phyloP scores from a whole-genome alignment of 176 grass and related monocot genomes.

The Cenchrus fungigraminus region DNA sequence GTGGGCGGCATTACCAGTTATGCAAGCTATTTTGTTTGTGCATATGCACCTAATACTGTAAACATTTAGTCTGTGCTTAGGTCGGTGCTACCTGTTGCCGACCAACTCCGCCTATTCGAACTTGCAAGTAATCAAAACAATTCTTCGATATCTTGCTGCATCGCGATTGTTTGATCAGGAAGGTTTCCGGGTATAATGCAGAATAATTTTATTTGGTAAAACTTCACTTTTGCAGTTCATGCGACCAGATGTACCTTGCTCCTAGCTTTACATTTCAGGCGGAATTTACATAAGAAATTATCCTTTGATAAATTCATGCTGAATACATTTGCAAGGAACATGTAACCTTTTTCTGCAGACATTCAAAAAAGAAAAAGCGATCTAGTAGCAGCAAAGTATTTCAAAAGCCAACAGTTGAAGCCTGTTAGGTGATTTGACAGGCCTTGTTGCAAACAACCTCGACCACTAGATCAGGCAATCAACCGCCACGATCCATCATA shows the following conservation, averaged over 20 bases:
- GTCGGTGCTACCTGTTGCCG: slow-evolving; percentile 12
- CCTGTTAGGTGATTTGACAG: background rate
- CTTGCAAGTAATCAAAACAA: slow-evolving; percentile 1
- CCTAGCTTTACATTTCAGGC: background rate
- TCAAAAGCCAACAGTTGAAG: background rate
- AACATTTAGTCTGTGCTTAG: background rate
- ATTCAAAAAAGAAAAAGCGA: no score
- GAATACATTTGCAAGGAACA: background rate
- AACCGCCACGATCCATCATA: slow-evolving; percentile 7
- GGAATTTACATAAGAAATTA: background rate
- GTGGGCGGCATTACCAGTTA: background rate
- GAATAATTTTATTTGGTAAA: background rate
- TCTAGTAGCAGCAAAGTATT: no score
- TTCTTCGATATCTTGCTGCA: background rate
- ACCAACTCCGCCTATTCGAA: background rate
- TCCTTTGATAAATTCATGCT: background rate
- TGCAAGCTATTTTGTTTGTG: background rate
- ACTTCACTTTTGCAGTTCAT: background rate
- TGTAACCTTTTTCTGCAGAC: background rate
- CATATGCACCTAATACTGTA: background rate
- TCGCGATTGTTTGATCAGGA: background rate
- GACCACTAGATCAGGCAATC: slow-evolving; percentile 8
- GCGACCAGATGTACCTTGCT: background rate
- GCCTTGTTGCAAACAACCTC: background rate
- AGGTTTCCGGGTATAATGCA: background rate